Percentiles rank a stretch among this genome's conserved stretches.
Conservation (phyloP, 2,329 filamentous ascomycete species). For the Stachybotrys chartarum region DNA sequence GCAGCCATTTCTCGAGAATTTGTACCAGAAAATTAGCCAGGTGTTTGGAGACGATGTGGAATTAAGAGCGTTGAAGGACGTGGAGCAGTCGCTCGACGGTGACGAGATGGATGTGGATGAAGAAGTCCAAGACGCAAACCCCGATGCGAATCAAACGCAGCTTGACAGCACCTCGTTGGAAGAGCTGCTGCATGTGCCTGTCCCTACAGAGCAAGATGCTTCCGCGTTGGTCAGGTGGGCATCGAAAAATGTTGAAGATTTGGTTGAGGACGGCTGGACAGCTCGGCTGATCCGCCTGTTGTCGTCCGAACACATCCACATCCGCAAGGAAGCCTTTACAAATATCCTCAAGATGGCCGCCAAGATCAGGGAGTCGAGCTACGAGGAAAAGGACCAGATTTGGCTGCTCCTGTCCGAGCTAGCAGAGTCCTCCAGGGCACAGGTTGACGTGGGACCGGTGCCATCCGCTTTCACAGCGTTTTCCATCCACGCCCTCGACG, state of each 20-base stretch:
- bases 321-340: constrained; percentile 70
- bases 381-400: constrained; percentile 69
- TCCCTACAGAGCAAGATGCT: constrained; percentile 41
- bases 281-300: constrained; percentile 66
- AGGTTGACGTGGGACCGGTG: constrained; percentile 50
- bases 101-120: constrained; percentile 11
- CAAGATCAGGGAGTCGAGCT: constrained; percentile 59
- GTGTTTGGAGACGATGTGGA: constrained; percentile 17
- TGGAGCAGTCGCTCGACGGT: constrained; percentile 2
- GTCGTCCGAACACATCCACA: constrained; percentile 64
- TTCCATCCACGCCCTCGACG: constrained; percentile 59
- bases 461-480: constrained; percentile 73
- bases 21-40: constrained; percentile 23
- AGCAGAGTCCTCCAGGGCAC: constrained; percentile 60
- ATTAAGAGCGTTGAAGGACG: constrained; percentile 4
- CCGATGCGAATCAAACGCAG: constrained; percentile 4
- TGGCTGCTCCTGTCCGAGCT: constrained; percentile 77
- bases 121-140: not conserved
- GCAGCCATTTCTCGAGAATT: constrained; percentile 10
- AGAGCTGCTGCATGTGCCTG: constrained; percentile 42
- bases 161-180: constrained; percentile 39
- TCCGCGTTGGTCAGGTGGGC: constrained; percentile 57
- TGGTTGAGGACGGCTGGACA: constrained; percentile 71
- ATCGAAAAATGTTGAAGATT: constrained; percentile 68
- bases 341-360: constrained; percentile 60